Evolutionary conservation across 129 eudicot genomes (phyloP).

Genomic region (Apium graveolens): DNA sequence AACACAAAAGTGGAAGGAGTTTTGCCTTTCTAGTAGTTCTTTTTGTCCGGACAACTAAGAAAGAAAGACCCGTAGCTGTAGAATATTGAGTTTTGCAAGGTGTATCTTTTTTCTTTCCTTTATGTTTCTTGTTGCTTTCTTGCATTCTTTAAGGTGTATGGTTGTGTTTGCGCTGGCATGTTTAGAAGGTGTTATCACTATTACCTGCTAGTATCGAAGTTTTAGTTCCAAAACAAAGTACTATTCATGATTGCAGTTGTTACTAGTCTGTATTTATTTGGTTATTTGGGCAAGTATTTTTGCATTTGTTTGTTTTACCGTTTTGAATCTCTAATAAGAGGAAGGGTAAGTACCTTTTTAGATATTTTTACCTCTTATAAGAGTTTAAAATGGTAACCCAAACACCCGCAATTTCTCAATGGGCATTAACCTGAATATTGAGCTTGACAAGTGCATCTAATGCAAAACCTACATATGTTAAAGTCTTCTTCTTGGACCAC

Average conservation of each 20-base stretch:
- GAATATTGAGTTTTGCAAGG: not conserved
- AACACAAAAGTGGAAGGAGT: not conserved
- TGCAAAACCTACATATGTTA: not conserved
- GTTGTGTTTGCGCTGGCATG: not conserved
- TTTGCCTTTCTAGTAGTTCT: not conserved
- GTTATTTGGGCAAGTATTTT: not conserved
- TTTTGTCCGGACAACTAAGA: no score
- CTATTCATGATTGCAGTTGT: not conserved
- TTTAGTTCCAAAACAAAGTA: not conserved
- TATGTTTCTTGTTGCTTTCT: not conserved
- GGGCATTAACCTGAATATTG: not conserved
- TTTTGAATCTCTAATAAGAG: no score
- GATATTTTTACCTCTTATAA: no score
- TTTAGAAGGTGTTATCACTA: no score
- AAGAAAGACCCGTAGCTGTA: not conserved
- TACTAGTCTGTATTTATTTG: not conserved
- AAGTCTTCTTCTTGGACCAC: not conserved
- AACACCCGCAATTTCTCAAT: not conserved
- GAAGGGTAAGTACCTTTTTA: no score
- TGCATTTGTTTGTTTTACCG: no score
- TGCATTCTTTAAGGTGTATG: not conserved
- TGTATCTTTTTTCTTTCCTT: not conserved
- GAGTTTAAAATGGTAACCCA: no score
- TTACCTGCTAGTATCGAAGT: not conserved
- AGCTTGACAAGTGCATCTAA: not conserved